phyloP scores from a whole-genome alignment of 306 rosid species.

The Gillenia trifoliata region DNA sequence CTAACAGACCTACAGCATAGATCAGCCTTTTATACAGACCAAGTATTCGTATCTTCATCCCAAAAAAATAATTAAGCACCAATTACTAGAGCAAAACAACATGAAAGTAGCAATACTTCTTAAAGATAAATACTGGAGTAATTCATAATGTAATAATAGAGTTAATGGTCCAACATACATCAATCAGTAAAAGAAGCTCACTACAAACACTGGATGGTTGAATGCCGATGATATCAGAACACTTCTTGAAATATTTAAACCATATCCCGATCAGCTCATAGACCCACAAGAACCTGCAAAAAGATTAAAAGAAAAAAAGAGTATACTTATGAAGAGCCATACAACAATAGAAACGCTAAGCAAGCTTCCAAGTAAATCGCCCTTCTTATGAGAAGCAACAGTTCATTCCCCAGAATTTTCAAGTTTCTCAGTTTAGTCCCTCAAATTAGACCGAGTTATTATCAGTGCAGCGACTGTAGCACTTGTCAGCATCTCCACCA shows the following conservation, averaged over 20 bases:
- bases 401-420: constrained; percentile 20
- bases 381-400: constrained; percentile 33
- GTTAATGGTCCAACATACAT: constrained; percentile 76
- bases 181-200: constrained; percentile 68
- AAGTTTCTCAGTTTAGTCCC: constrained; percentile 29
- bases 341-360: constrained; percentile 61
- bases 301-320: constrained; percentile 47
- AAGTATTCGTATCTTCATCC: background rate
- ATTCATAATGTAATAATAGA: constrained; percentile 27
- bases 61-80: background rate
- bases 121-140: constrained; percentile 17
- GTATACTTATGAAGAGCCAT: constrained; percentile 56
- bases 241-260: constrained; percentile 65
- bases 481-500: constrained; percentile 21
- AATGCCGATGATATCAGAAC: constrained; percentile 59
- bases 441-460: constrained; percentile 23
- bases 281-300: constrained; percentile 80
- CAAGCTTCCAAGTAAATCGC: constrained; percentile 47
- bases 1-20: background rate
- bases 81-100: constrained; percentile 2
- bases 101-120: constrained; percentile 3
- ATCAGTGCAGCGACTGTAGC: constrained; percentile 8
- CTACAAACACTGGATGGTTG: constrained; percentile 59
- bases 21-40: background rate
- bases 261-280: constrained; percentile 51